Conservation (phyloP, 1,139 yeast species). For the Kodamaea sp. region DNA sequence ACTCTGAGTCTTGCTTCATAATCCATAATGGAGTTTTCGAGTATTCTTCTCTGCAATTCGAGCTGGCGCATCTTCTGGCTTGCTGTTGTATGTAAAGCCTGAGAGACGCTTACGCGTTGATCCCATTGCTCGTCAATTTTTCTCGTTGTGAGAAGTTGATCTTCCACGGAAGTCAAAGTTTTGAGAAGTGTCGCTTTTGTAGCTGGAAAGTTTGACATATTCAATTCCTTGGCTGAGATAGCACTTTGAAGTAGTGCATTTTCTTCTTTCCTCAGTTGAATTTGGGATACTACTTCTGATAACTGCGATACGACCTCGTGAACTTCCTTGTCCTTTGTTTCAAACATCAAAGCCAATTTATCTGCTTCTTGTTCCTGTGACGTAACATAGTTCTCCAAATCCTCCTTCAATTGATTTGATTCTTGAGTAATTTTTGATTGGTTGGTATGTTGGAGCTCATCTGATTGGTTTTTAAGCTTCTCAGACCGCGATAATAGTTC, state of each 20-base stretch:
- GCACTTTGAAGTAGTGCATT: slow-evolving; percentile 7
- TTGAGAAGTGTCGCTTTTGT: slow-evolving; percentile 9
- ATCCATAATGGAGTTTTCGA: slow-evolving; percentile 57
- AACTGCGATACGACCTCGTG: slow-evolving; percentile 8
- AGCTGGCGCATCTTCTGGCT: slow-evolving; percentile 22
- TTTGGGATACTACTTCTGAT: slow-evolving; percentile 7
- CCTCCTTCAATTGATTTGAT: slow-evolving; percentile 19
- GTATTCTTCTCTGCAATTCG: slow-evolving; percentile 34
- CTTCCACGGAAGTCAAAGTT: slow-evolving; percentile 5
- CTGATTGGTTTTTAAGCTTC: slow-evolving; percentile 14
- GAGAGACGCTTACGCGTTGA: slow-evolving; percentile 7
- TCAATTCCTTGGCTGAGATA: slow-evolving; percentile 14
- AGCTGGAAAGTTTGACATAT: slow-evolving; percentile 16
- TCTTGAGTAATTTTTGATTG: slow-evolving; percentile 18
- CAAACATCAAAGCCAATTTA: slow-evolving; percentile 15
- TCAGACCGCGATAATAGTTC: slow-evolving; percentile 15
- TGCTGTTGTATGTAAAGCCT: slow-evolving; percentile 12
- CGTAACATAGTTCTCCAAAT: slow-evolving; percentile 18
- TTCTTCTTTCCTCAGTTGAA: slow-evolving; percentile 2
- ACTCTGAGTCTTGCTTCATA: slow-evolving; percentile 40
- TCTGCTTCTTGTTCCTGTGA: slow-evolving; percentile 19
- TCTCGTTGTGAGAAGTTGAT: slow-evolving; percentile 6
- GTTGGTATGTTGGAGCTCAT: slow-evolving; percentile 14
- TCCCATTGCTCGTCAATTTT: slow-evolving; percentile 14
- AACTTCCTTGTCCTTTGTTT: slow-evolving; percentile 13